phyloP scores from a whole-genome alignment of 2,329 filamentous ascomycete genomes.

The Calonectria pseudoturangicola region DNA sequence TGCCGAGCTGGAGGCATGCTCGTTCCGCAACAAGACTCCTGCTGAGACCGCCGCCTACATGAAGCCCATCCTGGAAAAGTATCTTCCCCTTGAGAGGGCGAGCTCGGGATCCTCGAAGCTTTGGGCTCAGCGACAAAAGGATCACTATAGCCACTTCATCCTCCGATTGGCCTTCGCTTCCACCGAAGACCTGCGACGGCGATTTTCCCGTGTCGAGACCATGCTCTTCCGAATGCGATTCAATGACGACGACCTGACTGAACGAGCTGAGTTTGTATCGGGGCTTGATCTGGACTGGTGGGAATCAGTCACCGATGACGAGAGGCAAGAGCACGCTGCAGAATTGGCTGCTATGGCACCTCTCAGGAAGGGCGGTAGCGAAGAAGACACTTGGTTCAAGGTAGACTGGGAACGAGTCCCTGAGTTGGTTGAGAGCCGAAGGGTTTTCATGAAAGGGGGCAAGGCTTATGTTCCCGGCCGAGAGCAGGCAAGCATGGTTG shows the following conservation, averaged over 20 bases:
- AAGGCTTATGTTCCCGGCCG: conserved; percentile 93
- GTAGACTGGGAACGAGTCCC: conserved; percentile 96
- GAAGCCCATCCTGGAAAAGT: conserved; percentile 90
- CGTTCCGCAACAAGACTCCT: conserved; percentile 92
- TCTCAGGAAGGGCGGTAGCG: conserved; percentile 64
- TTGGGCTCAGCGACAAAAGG: conserved; percentile 87
- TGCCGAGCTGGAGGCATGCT: conserved; percentile 93
- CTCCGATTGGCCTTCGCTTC: conserved; percentile 93
- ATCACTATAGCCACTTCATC: conserved; percentile 99
- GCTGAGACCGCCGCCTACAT: conserved; percentile 90
- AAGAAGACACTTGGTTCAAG: conserved; percentile 95
- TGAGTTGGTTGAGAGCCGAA: conserved; percentile 87
- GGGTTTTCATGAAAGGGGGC: conserved; percentile 85
- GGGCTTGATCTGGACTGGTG: conserved; percentile 91
- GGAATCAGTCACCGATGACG: conserved; percentile 87
- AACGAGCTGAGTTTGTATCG: conserved; percentile 85
- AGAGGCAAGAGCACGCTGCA: conserved; percentile 78
- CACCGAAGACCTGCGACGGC: conserved; percentile 90
- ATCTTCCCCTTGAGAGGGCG: conserved; percentile 86
- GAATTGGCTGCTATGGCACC: conserved; percentile 73
- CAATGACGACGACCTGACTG: conserved; percentile 82
- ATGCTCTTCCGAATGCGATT: conserved; percentile 92
- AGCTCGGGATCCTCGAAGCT: conserved; percentile 77
- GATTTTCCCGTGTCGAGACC: conserved; percentile 91
- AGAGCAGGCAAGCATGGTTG: conserved; percentile 92